Conservation (phyloP, 1,284 basidiomycete genomes). For the Puccinia polysora region DNA sequence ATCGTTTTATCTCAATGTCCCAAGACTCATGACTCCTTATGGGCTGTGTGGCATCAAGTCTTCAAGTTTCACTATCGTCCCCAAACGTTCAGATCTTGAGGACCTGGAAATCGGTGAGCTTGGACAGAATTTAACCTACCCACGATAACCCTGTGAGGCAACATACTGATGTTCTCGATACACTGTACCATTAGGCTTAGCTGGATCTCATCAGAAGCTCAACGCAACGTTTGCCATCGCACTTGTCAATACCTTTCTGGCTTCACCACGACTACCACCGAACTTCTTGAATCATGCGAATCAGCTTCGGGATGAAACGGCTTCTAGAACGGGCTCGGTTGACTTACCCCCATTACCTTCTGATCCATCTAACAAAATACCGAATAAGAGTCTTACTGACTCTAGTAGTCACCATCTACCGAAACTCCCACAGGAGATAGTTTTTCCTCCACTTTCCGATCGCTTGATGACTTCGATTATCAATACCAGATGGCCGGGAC, state of each 20-base stretch:
- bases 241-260: conserved; percentile 68
- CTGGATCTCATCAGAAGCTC: conserved; percentile 80
- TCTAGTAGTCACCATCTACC: neutral
- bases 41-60: too few relatives aligned
- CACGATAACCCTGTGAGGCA: too few relatives aligned
- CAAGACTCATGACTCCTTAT: too few relatives aligned
- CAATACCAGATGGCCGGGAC: conserved; percentile 84
- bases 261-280: conserved; percentile 49
- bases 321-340: neutral
- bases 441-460: conserved; percentile 55
- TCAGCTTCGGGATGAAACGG: conserved; percentile 2
- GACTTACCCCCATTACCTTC: conserved; percentile 45
- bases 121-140: too few relatives aligned
- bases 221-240: conserved; percentile 85
- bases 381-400: neutral
- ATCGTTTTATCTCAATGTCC: neutral
- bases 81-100: conserved; percentile 14
- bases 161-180: too few relatives aligned
- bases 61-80: conserved; percentile 29
- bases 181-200: conserved; percentile 47
- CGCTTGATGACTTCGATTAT: conserved; percentile 64
- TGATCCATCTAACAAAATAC: neutral
- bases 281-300: neutral
- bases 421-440: conserved; percentile 2
- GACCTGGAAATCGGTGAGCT: conserved; percentile 11